Evolutionary conservation across 208 protist genomes (phyloP), one percentile per base, ranked within the genome.

Genomic region (Crithidia bombi): DNA sequence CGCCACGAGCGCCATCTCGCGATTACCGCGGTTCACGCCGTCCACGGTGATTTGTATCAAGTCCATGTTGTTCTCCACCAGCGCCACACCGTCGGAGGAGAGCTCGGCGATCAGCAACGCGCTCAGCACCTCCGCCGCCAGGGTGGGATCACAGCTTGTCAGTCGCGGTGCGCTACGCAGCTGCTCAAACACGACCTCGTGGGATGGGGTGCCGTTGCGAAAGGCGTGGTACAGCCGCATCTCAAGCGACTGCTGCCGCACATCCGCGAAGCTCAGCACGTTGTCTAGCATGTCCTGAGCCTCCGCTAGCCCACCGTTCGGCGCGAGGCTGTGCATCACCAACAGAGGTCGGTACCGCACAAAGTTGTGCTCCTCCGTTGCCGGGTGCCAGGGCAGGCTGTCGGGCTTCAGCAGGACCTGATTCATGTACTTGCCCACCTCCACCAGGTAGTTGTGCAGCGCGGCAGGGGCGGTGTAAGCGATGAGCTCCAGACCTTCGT

Each of bases 41-140:
- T 96, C 88, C 12, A 86, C 82, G 52, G 78, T 82, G 38, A 92
- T 62, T 50, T 78, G 81, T 36, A 93, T 72, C 10, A 94, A 66
- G 35, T 78, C 74, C 30, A 96, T 72, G 71, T 78, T 77, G 57
- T 87, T 68, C 58, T 91, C 84, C 2, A 90, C 54, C 23, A 85
- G 81, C 2, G 72, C 67, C 15, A 65, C 38, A 49, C 73, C 57
- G 28, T 63, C 59, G 38, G 62, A 76, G 71, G 52, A 87, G 23
- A 82, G 55, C 81, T 89, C 85, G n/a, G 90, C 85, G 46, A 90
- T 69, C 39, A 93, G 59, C 10, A 93, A 63, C 41, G 81, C 85
- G 65, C 82, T 90, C 19, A 93, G 32, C 44, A 95, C 72, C 64
- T 92, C 90, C 5, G 87, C 74, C 3, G 79, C 83, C 17, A 85